A percentile compares a stretch with the other conserved stretches of the same genome.
Conservation (phyloP, 2,329 filamentous ascomycete species). For the Fusarium falciforme region DNA sequence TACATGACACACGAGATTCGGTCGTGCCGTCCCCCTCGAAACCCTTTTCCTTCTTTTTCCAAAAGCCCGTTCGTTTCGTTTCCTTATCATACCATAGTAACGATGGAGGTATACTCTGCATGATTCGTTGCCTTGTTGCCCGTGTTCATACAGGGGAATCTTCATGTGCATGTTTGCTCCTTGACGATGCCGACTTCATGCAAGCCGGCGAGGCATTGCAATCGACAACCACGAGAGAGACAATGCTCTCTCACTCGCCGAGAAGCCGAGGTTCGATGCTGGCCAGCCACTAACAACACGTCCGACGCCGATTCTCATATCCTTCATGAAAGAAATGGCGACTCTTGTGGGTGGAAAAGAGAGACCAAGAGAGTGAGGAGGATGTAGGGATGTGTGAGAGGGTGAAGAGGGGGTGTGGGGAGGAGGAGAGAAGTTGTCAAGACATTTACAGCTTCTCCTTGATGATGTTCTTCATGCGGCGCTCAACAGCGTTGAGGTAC, state of each 20-base stretch:
- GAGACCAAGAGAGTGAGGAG: slow-evolving; percentile 22
- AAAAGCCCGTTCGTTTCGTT: slow-evolving; percentile 27
- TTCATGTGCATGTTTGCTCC: slow-evolving; percentile 30
- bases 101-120: slow-evolving; percentile 35
- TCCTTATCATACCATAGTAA: slow-evolving; percentile 32
- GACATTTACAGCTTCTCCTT: slow-evolving; percentile 76
- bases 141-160: slow-evolving; percentile 29
- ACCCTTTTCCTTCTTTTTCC: slow-evolving; percentile 34
- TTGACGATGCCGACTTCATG: slow-evolving; percentile 25
- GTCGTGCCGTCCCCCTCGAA: slow-evolving; percentile 28
- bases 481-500: slow-evolving; percentile 94
- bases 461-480: slow-evolving; percentile 82
- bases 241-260: slow-evolving; percentile 9
- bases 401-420: slow-evolving; percentile 8
- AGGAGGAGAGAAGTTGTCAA: slow-evolving; percentile 11
- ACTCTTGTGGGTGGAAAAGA: slow-evolving; percentile 27
- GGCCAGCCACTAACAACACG: slow-evolving; percentile 25
- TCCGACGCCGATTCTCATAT: slow-evolving; percentile 19
- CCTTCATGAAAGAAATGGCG: slow-evolving; percentile 24
- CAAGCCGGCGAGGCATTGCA: slow-evolving; percentile 8
- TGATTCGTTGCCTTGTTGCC: slow-evolving; percentile 33
- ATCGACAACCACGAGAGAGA: slow-evolving; percentile 12
- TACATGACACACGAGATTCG: slow-evolving; percentile 18
- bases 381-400: slow-evolving; percentile 9
- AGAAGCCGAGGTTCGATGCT: slow-evolving; percentile 20